Percentiles rank a stretch among this genome's conserved stretches.
Conservation (phyloP, 306 rosid genomes). For the Aeschynomene evenia region DNA sequence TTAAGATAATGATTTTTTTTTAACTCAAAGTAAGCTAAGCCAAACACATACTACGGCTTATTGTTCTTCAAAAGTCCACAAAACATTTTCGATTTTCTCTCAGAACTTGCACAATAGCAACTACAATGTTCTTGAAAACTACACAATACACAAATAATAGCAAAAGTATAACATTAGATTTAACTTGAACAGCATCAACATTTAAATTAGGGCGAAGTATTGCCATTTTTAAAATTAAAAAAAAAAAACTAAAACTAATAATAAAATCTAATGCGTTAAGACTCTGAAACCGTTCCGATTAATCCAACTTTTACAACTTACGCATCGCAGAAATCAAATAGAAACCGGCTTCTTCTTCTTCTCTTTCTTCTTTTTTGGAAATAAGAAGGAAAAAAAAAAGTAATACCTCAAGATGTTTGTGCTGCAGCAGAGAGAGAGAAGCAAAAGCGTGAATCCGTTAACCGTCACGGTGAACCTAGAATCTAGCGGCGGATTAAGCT, state of each 20-base stretch:
- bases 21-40: no score
- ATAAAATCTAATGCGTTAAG: background rate
- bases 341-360: no score
- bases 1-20: no score
- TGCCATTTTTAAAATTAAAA: background rate
- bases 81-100: background rate
- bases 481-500: slow-evolving; percentile 19
- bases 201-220: slow-evolving; percentile 28
- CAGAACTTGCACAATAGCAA: background rate
- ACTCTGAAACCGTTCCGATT: background rate
- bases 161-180: no score
- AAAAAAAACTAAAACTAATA: background rate
- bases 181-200: background rate
- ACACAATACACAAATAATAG: background rate
- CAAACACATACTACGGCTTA: background rate
- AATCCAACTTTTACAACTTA: background rate
- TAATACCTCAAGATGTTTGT: slow-evolving; percentile 7
- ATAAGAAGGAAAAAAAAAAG: background rate
- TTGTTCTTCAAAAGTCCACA: background rate
- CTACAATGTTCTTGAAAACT: background rate
- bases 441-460: slow-evolving; percentile 12
- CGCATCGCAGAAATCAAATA: slow-evolving; percentile 11
- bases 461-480: slow-evolving; percentile 13
- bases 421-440: slow-evolving; percentile 4
- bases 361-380: background rate